Base-by-base conservation (phyloP, 495 filamentous ascomycete genomes). In the Penicillium riverlandense region DNA sequence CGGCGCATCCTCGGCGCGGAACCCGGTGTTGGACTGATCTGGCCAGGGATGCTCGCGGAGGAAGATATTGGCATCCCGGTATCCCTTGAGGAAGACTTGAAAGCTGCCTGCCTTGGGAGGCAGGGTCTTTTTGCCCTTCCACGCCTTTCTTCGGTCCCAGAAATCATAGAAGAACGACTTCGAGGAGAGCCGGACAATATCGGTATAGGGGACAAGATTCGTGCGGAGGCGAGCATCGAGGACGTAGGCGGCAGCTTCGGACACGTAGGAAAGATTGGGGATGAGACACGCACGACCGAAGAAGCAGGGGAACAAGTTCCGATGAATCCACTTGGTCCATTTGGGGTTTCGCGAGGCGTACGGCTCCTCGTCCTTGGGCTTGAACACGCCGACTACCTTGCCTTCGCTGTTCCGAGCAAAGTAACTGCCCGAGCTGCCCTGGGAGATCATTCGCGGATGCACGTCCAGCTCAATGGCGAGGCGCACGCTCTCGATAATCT, bases 321-420 rank as follows among this genome's bases (percentile, higher is more conserved):
- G 72, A 60, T 95, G 88, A 67, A 95, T 82, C 88, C 88, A 95
- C 67, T 95, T 95, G 54, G 88, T 95, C 87, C 88, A 92, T 62
- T 95, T 95, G 14, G 88, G 88, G 58, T 95, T 95, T 42, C 86
- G 82, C 10, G 85, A 86, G 7, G 86, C 92, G 56, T 92, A 99
- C 15, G 92, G 92, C 64, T 99, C 92, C 64, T 99, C 92, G 61
- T 99, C 92, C 67, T 99, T 99, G 31, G 92, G 92, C 62, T 99
- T 99, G 65, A 99, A 97, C 8, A 99, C 94, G 16, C 90, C 92
- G 11, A 99, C 88, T 11, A 95, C 84, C 65, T 94, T 96, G 13
- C 92, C 92, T 14, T 92, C 83, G 27, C 73, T 79, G 55, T 96
- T 91, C 47, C 90, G 76, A 40, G 92, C 94, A 74, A 97, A 99